Conservation (phyloP, 192 early-diverging fungal genomes). For the Backusella liffmaniae region DNA sequence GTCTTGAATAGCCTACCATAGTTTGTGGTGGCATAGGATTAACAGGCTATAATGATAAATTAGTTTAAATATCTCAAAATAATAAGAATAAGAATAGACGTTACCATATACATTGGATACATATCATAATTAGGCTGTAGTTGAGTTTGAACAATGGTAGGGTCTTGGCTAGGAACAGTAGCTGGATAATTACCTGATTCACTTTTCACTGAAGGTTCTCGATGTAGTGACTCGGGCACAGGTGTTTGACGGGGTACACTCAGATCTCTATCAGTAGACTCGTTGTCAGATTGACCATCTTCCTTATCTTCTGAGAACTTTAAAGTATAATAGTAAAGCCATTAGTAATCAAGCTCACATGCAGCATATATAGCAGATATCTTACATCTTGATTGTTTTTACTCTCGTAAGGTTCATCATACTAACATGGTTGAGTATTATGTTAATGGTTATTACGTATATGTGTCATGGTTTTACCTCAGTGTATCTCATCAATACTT, state of each 20-base stretch:
- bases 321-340: neutral
- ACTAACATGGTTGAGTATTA: neutral
- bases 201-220: neutral
- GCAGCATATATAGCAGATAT: too few relatives aligned
- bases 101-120: constrained; percentile 16
- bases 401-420: constrained; percentile 30
- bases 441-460: neutral
- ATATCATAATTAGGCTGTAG: constrained; percentile 8
- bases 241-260: neutral
- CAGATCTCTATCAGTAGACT: constrained; percentile 4
- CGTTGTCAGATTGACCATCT: constrained; percentile 17
- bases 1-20: neutral
- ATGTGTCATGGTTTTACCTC: constrained; percentile 38
- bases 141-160: constrained; percentile 4
- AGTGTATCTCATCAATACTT: constrained; percentile 86
- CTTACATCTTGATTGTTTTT: constrained; percentile 30
- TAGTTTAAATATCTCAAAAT: neutral
- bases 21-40: neutral
- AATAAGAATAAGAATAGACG: neutral
- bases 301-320: constrained; percentile 22
- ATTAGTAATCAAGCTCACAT: neutral
- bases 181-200: neutral
- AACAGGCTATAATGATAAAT: neutral
- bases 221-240: neutral
- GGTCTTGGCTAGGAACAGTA: neutral